A percentile compares a stretch with the other conserved stretches of the same genome.
Evolutionary conservation across 768 basidiomycete genomes (phyloP).

Genomic region (Boletus subcaerulescens): DNA sequence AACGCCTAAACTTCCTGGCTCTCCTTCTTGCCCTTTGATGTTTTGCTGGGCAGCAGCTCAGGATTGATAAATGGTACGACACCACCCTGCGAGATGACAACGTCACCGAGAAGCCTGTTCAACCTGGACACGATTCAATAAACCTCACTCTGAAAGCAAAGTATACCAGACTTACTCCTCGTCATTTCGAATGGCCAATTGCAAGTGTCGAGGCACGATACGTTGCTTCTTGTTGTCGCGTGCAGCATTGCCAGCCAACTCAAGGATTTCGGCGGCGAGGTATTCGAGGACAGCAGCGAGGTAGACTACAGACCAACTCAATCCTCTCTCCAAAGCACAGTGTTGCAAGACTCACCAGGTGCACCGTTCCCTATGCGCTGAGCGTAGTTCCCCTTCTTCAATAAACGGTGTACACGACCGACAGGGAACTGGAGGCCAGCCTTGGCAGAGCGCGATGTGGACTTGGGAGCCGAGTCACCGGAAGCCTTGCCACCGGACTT

Average conservation of each 20-base stretch:
- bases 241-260: constrained; percentile 56
- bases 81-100: constrained; percentile 65
- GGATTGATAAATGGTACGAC: constrained; percentile 51
- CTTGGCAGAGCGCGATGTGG: constrained; percentile 39
- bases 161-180: constrained; percentile 38
- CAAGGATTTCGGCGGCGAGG: constrained; percentile 61
- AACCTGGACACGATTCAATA: constrained; percentile 23
- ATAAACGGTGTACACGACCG: constrained; percentile 58
- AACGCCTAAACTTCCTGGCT: constrained; percentile 41
- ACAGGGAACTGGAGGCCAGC: constrained; percentile 49
- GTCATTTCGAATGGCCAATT: constrained; percentile 64
- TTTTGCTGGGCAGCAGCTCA: constrained; percentile 52
- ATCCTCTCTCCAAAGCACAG: background rate
- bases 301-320: constrained; percentile 39
- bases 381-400: constrained; percentile 60
- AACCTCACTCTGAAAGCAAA: background rate
- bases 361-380: constrained; percentile 56
- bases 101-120: constrained; percentile 41
- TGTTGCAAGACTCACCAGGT: constrained; percentile 31
- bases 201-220: constrained; percentile 64
- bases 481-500: constrained; percentile 65
- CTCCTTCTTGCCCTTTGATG: constrained; percentile 51
- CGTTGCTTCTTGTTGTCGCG: constrained; percentile 58
- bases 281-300: constrained; percentile 62
- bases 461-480: constrained; percentile 32